phyloP scores from a whole-genome alignment of 139 green algal genomes.

The Chlamydomonas schloesseri region DNA sequence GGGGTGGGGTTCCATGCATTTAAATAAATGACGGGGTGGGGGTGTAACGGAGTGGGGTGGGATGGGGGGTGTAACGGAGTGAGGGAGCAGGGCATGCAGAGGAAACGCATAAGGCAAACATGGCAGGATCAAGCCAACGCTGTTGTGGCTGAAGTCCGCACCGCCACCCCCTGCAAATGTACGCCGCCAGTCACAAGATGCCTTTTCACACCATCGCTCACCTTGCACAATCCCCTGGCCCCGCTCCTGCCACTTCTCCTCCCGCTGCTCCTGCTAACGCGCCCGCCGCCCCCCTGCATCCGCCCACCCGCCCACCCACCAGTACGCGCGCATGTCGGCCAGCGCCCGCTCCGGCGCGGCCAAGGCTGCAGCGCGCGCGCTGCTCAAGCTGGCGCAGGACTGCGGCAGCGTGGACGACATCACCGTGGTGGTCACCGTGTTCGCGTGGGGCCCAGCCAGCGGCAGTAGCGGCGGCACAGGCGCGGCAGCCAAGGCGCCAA shows the following conservation, averaged over 20 bases:
- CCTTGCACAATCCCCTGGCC: no score
- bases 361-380: conserved; percentile 10
- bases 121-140: no score
- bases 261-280: not conserved
- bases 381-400: conserved; percentile 41
- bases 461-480: not conserved
- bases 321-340: conserved; percentile 25
- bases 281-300: no score
- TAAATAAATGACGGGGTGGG: no score
- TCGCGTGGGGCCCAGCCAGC: not conserved
- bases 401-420: conserved; percentile 36
- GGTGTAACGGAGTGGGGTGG: not conserved
- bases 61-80: not conserved
- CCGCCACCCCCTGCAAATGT: no score
- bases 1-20: no score
- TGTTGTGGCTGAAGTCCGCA: no score
- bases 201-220: no score
- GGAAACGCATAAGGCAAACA: no score
- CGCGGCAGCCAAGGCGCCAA: no score
- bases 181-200: no score
- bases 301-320: not conserved
- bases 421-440: conserved; percentile 36
- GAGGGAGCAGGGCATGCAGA: not conserved
- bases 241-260: no score
- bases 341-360: not conserved